phyloP scores from a whole-genome alignment of 2,329 filamentous ascomycete species.

The Fusarium luffae region DNA sequence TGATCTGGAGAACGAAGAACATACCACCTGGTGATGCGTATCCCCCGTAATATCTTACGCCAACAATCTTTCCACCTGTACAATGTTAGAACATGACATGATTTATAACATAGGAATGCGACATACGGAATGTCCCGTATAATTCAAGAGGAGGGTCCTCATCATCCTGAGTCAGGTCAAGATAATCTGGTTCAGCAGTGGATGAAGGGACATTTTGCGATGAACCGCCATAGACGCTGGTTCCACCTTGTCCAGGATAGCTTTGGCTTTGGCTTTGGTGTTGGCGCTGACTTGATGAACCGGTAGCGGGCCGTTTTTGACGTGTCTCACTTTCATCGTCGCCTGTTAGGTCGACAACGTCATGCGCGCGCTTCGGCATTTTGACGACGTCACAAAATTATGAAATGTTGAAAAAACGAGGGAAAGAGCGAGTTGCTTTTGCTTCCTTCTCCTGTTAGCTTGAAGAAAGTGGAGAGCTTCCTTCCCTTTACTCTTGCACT shows the following conservation, averaged over 20 bases:
- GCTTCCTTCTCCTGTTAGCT: background rate
- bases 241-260: slow-evolving; percentile 33
- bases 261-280: slow-evolving; percentile 4
- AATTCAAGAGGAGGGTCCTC: slow-evolving; percentile 57
- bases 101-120: background rate
- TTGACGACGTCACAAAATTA: background rate
- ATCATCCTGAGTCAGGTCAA: slow-evolving; percentile 58
- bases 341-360: slow-evolving; percentile 57
- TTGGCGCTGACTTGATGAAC: slow-evolving; percentile 6
- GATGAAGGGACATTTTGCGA: slow-evolving; percentile 32
- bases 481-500: background rate
- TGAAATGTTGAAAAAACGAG: background rate
- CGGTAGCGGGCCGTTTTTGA: slow-evolving; percentile 44
- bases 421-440: background rate
- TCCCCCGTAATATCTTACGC: slow-evolving; percentile 70
- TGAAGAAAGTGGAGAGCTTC: background rate
- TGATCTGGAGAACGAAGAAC: background rate
- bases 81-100: slow-evolving; percentile 17
- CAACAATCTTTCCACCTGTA: slow-evolving; percentile 61
- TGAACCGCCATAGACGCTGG: slow-evolving; percentile 24
- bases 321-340: slow-evolving; percentile 46
- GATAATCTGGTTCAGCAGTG: slow-evolving; percentile 51
- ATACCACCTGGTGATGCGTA: slow-evolving; percentile 66
- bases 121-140: slow-evolving; percentile 60
- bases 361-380: slow-evolving; percentile 53